Evolutionary conservation across 78 protist genomes (phyloP), one percentile per base, ranked within the genome.

Genomic region (Cavenderia fasciculata): DNA sequence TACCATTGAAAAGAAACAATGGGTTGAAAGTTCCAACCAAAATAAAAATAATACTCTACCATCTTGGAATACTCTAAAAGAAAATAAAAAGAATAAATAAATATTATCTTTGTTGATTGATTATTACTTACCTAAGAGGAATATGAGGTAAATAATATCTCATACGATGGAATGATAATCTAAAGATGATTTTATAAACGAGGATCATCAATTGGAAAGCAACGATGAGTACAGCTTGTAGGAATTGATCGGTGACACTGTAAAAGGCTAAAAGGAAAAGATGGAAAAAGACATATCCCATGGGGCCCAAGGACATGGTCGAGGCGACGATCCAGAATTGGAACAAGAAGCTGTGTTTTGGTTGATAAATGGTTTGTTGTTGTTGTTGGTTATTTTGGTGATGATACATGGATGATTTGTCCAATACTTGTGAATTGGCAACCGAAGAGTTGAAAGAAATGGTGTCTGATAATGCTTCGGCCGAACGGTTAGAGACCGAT

Each of bases 181-280:
- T 31, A 59, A 76, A 76, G 1, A 76, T 44, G 4, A 76, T 34
- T 44, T 76, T 76, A 25, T 76, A 76, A 3, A 62, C 57, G 4
- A 76, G 34, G 3, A 76, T 36, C 18, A 76, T 6, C 25, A 62
- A 0, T 62, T 76, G 86, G 70, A 76, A 76, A 0, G 68, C 14
- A 8, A 76, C 54, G 27, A 76, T 76, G 1, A 76, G 57, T 0
- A 76, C 7, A 34, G 68, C 25, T 46, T 76, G 86, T 1, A 33
- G 11, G 14, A 76, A 2, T 23, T 76, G 59, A 23, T n/a, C 25
- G 14, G 71, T 31, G 31, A 76, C 86, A 29, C 68, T 52, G 34
- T 76, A 76, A 62, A 76, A 76, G 46, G 86, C 86, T 33, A 76
- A 76, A n/a, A 76, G 73, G 73, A 76, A 76, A 31, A 76, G 61